phyloP scores from a whole-genome alignment of 805 yeast genomes.

The Metschnikowia noctiluminum region DNA sequence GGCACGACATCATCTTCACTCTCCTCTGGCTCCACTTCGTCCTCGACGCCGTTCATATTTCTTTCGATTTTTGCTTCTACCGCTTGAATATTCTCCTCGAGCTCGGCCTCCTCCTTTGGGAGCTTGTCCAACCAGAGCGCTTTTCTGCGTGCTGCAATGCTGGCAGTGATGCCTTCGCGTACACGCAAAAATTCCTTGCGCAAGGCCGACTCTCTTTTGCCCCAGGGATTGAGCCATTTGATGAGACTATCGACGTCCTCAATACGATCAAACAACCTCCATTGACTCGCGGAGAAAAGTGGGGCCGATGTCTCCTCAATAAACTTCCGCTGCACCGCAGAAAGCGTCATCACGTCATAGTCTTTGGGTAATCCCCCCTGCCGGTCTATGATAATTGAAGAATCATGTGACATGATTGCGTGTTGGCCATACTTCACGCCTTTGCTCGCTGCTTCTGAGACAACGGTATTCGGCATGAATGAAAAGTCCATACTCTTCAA shows the following conservation, averaged over 20 bases:
- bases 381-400: conserved; percentile 9
- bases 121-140: conserved; percentile 45
- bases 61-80: conserved; percentile 8
- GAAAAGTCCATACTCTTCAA: conserved; percentile 25
- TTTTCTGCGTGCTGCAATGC: conserved; percentile 58
- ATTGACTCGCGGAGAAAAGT: conserved; percentile 48
- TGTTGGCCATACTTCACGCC: conserved; percentile 27
- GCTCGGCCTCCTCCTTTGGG: conserved; percentile 28
- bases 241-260: conserved; percentile 55
- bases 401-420: conserved; percentile 14
- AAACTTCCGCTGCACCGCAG: conserved; percentile 53
- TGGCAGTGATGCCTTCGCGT: conserved; percentile 49
- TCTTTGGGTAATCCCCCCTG: conserved; percentile 15
- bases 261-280: conserved; percentile 68
- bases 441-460: conserved; percentile 27
- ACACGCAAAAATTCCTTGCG: conserved; percentile 56
- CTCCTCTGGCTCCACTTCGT: conserved; percentile 26
- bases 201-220: conserved; percentile 65
- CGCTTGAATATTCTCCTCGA: conserved; percentile 12
- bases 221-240: conserved; percentile 73
- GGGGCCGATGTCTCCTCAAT: conserved; percentile 65
- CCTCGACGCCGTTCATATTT: conserved; percentile 6
- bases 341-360: conserved; percentile 19
- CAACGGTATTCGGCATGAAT: conserved; percentile 19
- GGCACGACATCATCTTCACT: conserved; percentile 24